Base-by-base conservation (phyloP, 2,329 filamentous ascomycete genomes). In the Alternaria angustiovoidea region DNA sequence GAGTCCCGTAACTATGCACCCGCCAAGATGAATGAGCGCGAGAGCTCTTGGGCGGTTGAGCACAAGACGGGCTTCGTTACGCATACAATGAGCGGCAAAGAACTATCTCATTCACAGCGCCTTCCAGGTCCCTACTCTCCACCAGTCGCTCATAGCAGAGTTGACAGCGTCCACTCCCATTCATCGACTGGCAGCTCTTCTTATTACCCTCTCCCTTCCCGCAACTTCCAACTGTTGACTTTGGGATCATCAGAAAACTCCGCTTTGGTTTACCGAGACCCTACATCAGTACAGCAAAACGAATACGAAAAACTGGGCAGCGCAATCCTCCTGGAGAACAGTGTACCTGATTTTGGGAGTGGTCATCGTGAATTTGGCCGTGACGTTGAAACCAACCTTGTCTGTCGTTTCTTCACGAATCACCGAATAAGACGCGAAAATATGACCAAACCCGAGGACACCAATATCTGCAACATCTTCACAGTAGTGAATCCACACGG, bases 321-420 rank as follows among this genome's bases (percentile, higher is more conserved):
- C 32, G 32, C 32, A 36, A 36, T 12, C 16, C 38, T 47, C 16
- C 8, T 47, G 4, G 5, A 24, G 24, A 22, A n/a, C n/a, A 47
- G 36, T 38, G 8, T 32, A 4, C 32, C 36, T 4, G 16, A 51
- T 28, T 44, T 60, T 16, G 41, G 51, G 8, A 30, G 30, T 12
- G 18, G 36, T 11, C 36, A 47, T 36, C 51, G 56, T 5, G n/a
- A 30, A 26, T 51, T 59, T 24, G 60, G 56, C 9, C 56, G 52
- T 16, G 56, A 53, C 11, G 32, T 62, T 9, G 38, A 53, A 4
- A 41, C 56, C 11, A 54, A 59, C 60, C 20, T 39, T n/a, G 24
- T 53, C 38, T 26, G 34, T 24, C 11, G 41, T 18, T 49, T 36
- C 44, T 38, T 41, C 38, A 26, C 28, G 3, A 14, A 26, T 9